These are phyloP conservation scores for Microdochium paspali DNA, from an alignment of 2,329 filamentous ascomycete genomes.

Conservation along the genomic window DNA sequence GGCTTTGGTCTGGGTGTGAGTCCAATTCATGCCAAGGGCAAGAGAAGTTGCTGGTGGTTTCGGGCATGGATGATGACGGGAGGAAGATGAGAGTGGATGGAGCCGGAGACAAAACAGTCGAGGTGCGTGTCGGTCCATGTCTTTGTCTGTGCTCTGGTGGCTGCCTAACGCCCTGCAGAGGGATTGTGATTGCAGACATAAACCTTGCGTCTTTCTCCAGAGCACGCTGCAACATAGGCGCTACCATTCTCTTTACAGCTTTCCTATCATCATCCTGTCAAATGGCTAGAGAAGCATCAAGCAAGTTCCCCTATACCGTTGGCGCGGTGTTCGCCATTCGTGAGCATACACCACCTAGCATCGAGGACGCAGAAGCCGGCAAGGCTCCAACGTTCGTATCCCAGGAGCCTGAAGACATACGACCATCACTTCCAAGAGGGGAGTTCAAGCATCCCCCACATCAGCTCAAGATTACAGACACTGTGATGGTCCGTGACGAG, in stretches of 20 bases:
- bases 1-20: too few relatives aligned
- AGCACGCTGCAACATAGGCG: neutral
- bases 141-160: neutral
- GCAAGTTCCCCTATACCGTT: neutral
- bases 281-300: neutral
- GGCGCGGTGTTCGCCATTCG: neutral
- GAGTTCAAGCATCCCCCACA: neutral
- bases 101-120: too few relatives aligned
- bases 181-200: neutral
- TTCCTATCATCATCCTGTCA: neutral
- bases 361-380: neutral
- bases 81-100: too few relatives aligned
- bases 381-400: neutral
- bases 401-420: neutral
- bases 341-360: neutral
- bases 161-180: neutral
- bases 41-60: too few relatives aligned
- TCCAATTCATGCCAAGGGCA: too few relatives aligned
- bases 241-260: neutral
- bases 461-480: neutral
- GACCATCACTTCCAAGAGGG: neutral
- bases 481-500: neutral
- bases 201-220: neutral
- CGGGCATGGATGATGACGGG: too few relatives aligned
- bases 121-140: neutral